These are phyloP conservation scores for Claviceps sorghi DNA, from an alignment of 2,329 filamentous ascomycete genomes.

Conservation along the genomic window DNA sequence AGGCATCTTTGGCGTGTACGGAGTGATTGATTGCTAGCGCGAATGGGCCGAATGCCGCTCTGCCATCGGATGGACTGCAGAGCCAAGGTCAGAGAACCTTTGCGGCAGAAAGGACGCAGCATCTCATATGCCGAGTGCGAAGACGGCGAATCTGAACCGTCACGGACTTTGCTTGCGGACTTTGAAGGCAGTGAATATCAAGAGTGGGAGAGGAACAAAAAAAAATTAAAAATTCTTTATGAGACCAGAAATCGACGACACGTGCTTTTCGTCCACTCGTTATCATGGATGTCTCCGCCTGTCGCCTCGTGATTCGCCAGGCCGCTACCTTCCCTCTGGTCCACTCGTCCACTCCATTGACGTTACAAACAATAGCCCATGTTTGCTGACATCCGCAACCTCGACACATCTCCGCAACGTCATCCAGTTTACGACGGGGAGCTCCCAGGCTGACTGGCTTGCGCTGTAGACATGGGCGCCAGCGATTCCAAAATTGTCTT, in stretches of 20 bases:
- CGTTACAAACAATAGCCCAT: neutral
- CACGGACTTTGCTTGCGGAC: neutral
- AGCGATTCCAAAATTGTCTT: slow-evolving; percentile 98
- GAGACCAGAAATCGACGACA: neutral
- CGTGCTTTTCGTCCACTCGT: neutral
- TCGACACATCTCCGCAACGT: slow-evolving; percentile 1
- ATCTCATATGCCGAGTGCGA: slow-evolving; percentile 10
- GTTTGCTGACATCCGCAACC: neutral
- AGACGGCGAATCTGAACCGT: neutral
- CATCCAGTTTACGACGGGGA: slow-evolving; percentile 7
- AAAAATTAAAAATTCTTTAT: neutral
- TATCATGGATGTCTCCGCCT: neutral
- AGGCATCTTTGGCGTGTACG: slow-evolving; percentile 1
- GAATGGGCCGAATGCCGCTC: neutral
- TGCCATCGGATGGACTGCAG: neutral
- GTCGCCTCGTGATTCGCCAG: neutral
- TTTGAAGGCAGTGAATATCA: neutral
- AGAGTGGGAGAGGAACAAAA: neutral
- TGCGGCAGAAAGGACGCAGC: slow-evolving; percentile 15
- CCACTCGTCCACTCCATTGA: neutral
- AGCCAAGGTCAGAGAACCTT: slow-evolving; percentile 8
- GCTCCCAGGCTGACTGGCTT: slow-evolving; percentile 9
- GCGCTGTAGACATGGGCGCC: slow-evolving; percentile 59
- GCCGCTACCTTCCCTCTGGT: neutral
- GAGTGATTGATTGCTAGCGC: neutral